Percentiles rank a stretch among this genome's conserved stretches.
Conservation (phyloP, 2,329 filamentous ascomycete species). For the Penicillium thymicola region DNA sequence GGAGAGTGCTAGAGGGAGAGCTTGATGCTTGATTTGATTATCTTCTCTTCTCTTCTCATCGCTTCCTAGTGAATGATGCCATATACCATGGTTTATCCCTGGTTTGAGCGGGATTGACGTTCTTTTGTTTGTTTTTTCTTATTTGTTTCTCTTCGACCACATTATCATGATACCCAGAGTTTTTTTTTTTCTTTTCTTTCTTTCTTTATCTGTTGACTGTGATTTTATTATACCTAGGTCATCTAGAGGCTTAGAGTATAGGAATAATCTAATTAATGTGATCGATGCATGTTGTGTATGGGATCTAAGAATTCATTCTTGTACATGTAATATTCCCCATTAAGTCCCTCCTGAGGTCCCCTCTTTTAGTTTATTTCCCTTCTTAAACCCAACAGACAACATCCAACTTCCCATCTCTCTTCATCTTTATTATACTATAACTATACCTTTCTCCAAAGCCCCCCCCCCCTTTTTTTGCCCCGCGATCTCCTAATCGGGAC, state of each 20-base stretch:
- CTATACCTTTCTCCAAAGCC: not conserved
- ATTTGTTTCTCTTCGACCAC: constrained; percentile 3
- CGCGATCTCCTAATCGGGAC: constrained; percentile 8
- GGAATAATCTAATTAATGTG: not conserved
- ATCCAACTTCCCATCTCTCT: not conserved
- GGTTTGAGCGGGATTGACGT: not conserved
- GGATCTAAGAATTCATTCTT: not conserved
- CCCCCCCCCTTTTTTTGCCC: constrained; percentile 5
- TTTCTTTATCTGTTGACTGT: not conserved
- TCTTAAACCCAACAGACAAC: not conserved
- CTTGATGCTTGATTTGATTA: constrained; percentile 42
- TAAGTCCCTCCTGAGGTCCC: not conserved
- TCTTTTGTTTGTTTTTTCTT: constrained; percentile 3
- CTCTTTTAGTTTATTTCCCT: not conserved
- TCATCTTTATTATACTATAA: not conserved
- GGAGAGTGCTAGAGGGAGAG: constrained; percentile 68
- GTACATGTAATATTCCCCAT: not conserved
- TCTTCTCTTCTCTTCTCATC: constrained; percentile 1
- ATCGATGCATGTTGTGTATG: not conserved
- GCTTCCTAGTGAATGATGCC: constrained; percentile 4
- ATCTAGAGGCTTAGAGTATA: constrained; percentile 2
- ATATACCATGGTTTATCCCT: constrained; percentile 3
- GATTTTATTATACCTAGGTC: not conserved
- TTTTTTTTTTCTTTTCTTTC: constrained; percentile 7
- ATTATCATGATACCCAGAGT: constrained; percentile 23